A percentile compares a stretch with the other conserved stretches of the same genome.
Evolutionary conservation across 1,139 yeast genomes (phyloP).

Genomic region (Lodderomyces oxycetoniae): DNA sequence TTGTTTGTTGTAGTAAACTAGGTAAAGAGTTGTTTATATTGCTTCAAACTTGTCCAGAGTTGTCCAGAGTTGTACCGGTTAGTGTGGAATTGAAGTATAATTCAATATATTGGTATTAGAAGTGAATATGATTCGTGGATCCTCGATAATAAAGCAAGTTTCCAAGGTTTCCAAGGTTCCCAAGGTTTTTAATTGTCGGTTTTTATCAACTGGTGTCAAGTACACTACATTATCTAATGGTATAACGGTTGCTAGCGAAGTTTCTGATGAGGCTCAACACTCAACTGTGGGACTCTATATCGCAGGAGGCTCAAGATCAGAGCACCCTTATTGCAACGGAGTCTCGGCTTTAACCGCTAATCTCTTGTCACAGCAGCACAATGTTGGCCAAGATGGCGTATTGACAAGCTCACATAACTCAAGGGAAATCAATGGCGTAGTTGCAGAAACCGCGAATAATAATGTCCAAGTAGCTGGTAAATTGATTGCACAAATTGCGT

Average conservation of each 20-base stretch:
- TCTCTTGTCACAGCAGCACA: conserved; percentile 30
- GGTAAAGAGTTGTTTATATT: no score
- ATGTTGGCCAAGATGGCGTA: conserved; percentile 40
- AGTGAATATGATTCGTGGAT: conserved; percentile 34
- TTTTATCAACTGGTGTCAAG: conserved; percentile 52
- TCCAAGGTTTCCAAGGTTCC: no score
- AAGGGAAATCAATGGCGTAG: conserved; percentile 52
- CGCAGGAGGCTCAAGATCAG: conserved; percentile 76
- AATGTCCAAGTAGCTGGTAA: conserved; percentile 42
- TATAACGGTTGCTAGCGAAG: conserved; percentile 64
- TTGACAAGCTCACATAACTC: conserved; percentile 40
- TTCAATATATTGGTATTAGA: no score
- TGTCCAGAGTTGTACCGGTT: no score
- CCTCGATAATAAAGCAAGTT: conserved; percentile 24
- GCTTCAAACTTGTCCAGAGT: no score
- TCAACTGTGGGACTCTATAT: conserved; percentile 65
- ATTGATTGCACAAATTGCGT: conserved; percentile 32
- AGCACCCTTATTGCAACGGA: conserved; percentile 78
- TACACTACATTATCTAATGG: conserved; percentile 72
- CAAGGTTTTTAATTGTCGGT: no score
- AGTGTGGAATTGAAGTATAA: no score
- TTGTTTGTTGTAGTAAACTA: no score
- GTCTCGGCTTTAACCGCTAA: conserved; percentile 60
- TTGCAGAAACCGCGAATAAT: conserved; percentile 47
- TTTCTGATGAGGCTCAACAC: conserved; percentile 50